phyloP scores from a whole-genome alignment of 2,329 filamentous ascomycete species.

The Emmonsiellopsis sp. region DNA sequence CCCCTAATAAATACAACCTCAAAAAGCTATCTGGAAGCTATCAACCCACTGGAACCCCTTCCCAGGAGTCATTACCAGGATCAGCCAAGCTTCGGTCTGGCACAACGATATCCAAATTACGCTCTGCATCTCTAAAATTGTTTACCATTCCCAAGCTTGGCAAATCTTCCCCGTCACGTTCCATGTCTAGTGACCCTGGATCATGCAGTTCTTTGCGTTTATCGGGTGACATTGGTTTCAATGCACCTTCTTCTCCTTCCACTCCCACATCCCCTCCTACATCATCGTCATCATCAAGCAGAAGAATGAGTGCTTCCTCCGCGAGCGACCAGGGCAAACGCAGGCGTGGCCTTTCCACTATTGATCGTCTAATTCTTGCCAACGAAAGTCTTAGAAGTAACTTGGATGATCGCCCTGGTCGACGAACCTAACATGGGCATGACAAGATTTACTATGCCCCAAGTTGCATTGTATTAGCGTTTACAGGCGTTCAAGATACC shows the following conservation, averaged over 20 bases:
- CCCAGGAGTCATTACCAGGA: background rate
- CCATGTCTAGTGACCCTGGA: background rate
- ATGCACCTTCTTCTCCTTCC: background rate
- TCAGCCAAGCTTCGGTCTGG: background rate
- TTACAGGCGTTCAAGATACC: background rate
- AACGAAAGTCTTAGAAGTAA: background rate
- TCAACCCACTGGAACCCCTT: background rate
- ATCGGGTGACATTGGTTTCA: background rate
- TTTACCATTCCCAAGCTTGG: background rate
- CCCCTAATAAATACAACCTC: background rate
- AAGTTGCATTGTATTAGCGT: background rate
- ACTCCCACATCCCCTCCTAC: background rate
- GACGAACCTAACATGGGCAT: background rate
- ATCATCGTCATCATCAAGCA: background rate
- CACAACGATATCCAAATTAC: background rate
- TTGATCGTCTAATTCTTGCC: background rate
- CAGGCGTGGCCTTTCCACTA: background rate
- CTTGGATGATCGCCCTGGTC: slow-evolving; percentile 1
- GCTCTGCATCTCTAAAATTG: background rate
- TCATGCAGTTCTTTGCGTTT: background rate
- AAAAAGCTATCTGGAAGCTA: background rate
- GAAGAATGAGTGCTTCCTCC: background rate
- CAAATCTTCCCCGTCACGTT: background rate
- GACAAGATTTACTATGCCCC: background rate
- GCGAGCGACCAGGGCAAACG: background rate